Percentiles rank a stretch among this genome's conserved stretches.
phyloP scores from a whole-genome alignment of 148 eudicot genomes.

The Amaranthus cruentus region DNA sequence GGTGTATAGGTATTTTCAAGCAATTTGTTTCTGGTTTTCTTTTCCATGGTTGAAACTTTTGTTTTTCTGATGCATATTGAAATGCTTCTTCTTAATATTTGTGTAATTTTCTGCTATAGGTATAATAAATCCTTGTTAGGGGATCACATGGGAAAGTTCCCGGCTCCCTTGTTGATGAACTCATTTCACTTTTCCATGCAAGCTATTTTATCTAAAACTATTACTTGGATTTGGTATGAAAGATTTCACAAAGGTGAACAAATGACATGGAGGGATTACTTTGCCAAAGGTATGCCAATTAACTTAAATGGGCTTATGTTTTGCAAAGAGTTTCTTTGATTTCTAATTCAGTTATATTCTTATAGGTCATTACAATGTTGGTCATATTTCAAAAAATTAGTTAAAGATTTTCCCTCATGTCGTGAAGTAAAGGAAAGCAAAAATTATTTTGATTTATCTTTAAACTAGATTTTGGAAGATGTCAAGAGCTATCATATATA shows the following conservation, averaged over 20 bases:
- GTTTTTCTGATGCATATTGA: not conserved
- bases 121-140: slow-evolving; percentile 90
- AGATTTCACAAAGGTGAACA: slow-evolving; percentile 50
- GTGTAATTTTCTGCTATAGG: slow-evolving; percentile 35
- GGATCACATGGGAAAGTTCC: slow-evolving; percentile 87
- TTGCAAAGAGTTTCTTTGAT: not conserved
- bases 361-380: not conserved
- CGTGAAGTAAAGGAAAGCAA: not conserved
- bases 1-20: not conserved
- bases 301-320: not conserved
- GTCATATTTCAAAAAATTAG: not conserved
- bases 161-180: slow-evolving; percentile 96
- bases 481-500: not conserved
- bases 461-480: slow-evolving; percentile 1
- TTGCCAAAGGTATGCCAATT: slow-evolving; percentile 53
- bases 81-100: not conserved
- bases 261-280: slow-evolving; percentile 93
- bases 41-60: not conserved
- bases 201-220: slow-evolving; percentile 79
- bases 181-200: slow-evolving; percentile 93
- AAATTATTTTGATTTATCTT: not conserved
- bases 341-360: not conserved
- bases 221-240: slow-evolving; percentile 81
- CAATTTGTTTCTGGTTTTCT: not conserved
- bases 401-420: not conserved